Conservation (phyloP, 1,284 basidiomycete genomes). For the Papiliotrema flavescens region DNA sequence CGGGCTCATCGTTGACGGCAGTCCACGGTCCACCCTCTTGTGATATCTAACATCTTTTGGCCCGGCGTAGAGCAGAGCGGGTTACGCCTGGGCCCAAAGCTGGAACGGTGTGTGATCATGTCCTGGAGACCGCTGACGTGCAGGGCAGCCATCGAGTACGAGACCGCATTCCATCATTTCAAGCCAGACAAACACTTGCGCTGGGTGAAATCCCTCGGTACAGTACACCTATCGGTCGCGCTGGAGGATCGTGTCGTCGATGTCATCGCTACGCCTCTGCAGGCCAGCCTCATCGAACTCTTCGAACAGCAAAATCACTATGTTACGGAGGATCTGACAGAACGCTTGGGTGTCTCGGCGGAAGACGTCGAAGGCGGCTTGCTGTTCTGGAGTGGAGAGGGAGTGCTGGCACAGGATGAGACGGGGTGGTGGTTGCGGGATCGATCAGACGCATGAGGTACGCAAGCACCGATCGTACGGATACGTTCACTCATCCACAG, state of each 20-base stretch:
- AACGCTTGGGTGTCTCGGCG: constrained; percentile 63
- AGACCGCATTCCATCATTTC: constrained; percentile 68
- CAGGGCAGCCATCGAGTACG: constrained; percentile 72
- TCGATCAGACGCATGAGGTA: constrained; percentile 49
- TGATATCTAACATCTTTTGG: constrained; percentile 93
- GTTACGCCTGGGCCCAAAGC: constrained; percentile 76
- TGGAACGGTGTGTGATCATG: constrained; percentile 57
- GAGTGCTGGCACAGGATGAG: constrained; percentile 62
- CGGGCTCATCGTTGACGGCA: constrained; percentile 32
- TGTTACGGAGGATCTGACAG: constrained; percentile 56
- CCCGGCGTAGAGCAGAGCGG: constrained; percentile 69
- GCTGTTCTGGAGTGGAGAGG: constrained; percentile 75
- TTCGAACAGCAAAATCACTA: constrained; percentile 66
- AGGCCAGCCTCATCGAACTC: constrained; percentile 82
- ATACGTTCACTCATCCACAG: too few species aligned
- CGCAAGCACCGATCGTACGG: too few species aligned
- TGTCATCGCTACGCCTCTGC: constrained; percentile 75
- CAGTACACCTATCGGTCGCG: constrained; percentile 70
- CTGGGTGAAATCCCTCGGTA: constrained; percentile 83
- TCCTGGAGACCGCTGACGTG: neutral
- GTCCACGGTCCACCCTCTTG: constrained; percentile 74
- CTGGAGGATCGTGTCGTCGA: constrained; percentile 71
- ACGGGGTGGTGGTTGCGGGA: constrained; percentile 53
- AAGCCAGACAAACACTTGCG: constrained; percentile 85
- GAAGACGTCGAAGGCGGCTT: constrained; percentile 65